Evolutionary conservation across 192 early-diverging fungal species (phyloP).

Genomic region (Coemansia sp.): DNA sequence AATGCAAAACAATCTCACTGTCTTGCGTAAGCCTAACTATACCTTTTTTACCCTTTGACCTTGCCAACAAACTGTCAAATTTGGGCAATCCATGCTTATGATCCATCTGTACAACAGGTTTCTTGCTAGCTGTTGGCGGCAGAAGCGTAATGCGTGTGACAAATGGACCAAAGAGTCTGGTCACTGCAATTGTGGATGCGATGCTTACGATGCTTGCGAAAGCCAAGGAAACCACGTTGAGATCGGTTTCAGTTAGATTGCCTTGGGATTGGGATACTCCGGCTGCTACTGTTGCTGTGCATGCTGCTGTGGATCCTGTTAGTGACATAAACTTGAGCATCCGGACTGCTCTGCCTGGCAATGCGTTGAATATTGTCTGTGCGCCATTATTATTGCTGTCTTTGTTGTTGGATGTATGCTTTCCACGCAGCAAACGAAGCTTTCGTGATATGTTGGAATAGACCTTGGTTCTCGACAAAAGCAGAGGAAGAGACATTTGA

Average conservation of each 20-base stretch:
- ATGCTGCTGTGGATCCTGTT: slow-evolving; percentile 29
- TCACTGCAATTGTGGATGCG: slow-evolving; percentile 36
- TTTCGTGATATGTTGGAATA: not conserved
- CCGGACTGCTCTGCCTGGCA: slow-evolving; percentile 36
- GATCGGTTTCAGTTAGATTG: slow-evolving; percentile 22
- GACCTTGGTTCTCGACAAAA: not conserved
- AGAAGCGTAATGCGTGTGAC: slow-evolving; percentile 41
- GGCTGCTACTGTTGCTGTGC: slow-evolving; percentile 31
- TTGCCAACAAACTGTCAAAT: slow-evolving; percentile 45
- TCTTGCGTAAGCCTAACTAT: not conserved
- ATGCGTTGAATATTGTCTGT: slow-evolving; percentile 32
- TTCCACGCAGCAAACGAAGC: not conserved
- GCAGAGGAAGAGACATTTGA: not conserved
- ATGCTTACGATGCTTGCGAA: slow-evolving; percentile 42
- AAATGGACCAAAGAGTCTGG: slow-evolving; percentile 45
- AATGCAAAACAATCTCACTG: slow-evolving; percentile 38
- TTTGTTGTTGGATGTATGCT: slow-evolving; percentile 5
- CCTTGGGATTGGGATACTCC: slow-evolving; percentile 19
- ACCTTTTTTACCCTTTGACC: not conserved
- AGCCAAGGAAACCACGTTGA: slow-evolving; percentile 21
- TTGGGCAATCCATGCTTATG: slow-evolving; percentile 39
- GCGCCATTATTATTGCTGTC: not conserved
- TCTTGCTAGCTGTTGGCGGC: slow-evolving; percentile 8
- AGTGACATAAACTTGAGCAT: slow-evolving; percentile 57
- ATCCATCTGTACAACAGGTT: slow-evolving; percentile 12